phyloP scores from a whole-genome alignment of 1,139 yeast genomes.

The Suhomyces terraborum region DNA sequence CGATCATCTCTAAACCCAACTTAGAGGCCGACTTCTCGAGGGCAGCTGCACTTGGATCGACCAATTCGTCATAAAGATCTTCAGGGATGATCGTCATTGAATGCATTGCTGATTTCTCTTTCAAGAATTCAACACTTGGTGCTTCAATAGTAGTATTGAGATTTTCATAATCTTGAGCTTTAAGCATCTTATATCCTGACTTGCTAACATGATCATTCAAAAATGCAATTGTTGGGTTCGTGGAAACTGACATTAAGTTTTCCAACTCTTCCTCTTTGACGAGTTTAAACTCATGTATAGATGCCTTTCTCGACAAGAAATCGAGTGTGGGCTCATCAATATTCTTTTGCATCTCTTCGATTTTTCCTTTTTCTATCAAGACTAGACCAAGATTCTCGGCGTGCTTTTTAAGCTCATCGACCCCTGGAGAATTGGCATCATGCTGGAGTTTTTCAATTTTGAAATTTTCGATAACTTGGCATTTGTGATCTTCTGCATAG shows the following conservation, averaged over 20 bases:
- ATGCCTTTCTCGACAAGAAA: constrained; percentile 18
- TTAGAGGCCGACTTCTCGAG: constrained; percentile 20
- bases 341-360: constrained; percentile 9
- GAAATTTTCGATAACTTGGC: constrained; percentile 8
- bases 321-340: constrained; percentile 27
- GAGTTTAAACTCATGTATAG: constrained; percentile 6
- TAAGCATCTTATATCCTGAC: constrained; percentile 23
- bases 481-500: constrained; percentile 10
- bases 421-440: constrained; percentile 10
- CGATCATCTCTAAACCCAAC: constrained; percentile 19
- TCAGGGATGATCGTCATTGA: constrained; percentile 25
- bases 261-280: constrained; percentile 15
- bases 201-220: constrained; percentile 22
- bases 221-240: constrained; percentile 24
- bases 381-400: constrained; percentile 10
- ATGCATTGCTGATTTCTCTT: constrained; percentile 22
- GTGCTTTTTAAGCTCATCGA: constrained; percentile 14
- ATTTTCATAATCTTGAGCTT: constrained; percentile 21
- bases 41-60: constrained; percentile 22
- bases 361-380: constrained; percentile 6
- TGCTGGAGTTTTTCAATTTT: constrained; percentile 8
- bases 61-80: constrained; percentile 25
- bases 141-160: constrained; percentile 13
- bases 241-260: constrained; percentile 15
- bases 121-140: constrained; percentile 19